phyloP scores from a whole-genome alignment of 768 basidiomycete genomes.

The Auriscalpium vulgare region DNA sequence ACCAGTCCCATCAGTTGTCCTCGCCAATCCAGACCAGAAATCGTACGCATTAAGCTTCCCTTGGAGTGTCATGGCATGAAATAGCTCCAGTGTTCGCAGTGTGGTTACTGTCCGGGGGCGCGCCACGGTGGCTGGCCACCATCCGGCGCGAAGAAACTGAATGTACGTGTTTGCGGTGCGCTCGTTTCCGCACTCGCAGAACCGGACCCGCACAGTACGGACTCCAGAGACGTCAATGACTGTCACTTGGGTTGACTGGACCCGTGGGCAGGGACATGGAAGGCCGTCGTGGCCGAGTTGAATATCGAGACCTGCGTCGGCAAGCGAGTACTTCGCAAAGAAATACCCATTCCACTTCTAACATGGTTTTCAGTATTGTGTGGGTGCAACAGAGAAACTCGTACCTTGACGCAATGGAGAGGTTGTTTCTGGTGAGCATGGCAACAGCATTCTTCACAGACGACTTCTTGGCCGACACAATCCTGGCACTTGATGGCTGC shows the following conservation, averaged over 20 bases:
- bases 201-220: background rate
- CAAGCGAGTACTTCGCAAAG: background rate
- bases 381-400: no score
- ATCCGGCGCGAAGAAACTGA: background rate
- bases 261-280: background rate
- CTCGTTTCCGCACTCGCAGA: background rate
- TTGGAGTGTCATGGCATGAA: constrained; percentile 1
- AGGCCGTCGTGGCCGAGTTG: background rate
- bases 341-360: background rate
- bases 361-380: background rate
- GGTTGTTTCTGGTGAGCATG: background rate
- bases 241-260: background rate
- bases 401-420: background rate
- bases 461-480: background rate
- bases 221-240: background rate
- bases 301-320: background rate
- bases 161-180: background rate
- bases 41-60: constrained; percentile 2
- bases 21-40: background rate
- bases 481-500: background rate
- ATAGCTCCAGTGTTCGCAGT: background rate
- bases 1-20: background rate
- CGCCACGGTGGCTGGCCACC: background rate
- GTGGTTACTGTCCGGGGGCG: background rate
- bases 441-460: background rate